Evolutionary conservation across 179 eudicot genomes (phyloP).

Genomic region (Silene vulgaris): DNA sequence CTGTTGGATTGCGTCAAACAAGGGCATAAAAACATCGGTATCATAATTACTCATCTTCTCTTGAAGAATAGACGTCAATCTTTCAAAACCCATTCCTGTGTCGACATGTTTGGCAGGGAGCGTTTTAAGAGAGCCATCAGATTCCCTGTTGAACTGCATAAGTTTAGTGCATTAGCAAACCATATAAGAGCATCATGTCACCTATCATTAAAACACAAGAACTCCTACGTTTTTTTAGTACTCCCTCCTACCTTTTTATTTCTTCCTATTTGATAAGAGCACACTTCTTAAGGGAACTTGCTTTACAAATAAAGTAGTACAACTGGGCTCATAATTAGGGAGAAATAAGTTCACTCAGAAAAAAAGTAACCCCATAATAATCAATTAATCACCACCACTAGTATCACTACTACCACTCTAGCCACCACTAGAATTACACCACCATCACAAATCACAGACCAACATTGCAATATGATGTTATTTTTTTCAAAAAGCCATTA

Average conservation of each 20-base stretch:
- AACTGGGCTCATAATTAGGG: too few species aligned
- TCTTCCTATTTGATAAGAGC: too few species aligned
- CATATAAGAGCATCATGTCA: not conserved
- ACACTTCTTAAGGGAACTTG: too few species aligned
- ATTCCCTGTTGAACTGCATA: conserved; percentile 82
- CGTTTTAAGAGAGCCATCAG: conserved; percentile 67
- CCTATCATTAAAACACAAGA: not conserved
- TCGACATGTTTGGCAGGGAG: conserved; percentile 98
- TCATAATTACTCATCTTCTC: conserved; percentile 96
- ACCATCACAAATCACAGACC: too few species aligned
- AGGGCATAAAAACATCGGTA: conserved; percentile 88
- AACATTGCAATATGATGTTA: too few species aligned
- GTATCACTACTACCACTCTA: too few species aligned
- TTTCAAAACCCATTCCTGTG: conserved; percentile 97
- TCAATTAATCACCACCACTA: too few species aligned
- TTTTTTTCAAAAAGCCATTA: not conserved
- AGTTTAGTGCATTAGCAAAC: conserved; percentile 11
- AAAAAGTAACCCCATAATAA: too few species aligned
- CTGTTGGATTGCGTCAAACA: conserved; percentile 80
- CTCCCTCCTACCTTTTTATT: too few species aligned
- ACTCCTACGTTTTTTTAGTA: not conserved
- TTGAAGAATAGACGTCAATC: conserved; percentile 95
- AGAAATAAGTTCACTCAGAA: too few species aligned
- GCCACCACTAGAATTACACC: too few species aligned
- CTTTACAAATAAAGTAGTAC: too few species aligned